A percentile compares a stretch with the other conserved stretches of the same genome.
These are phyloP conservation scores for Andrographis paniculata DNA, from an alignment of 305 asterid genomes.

Conservation along the genomic window DNA sequence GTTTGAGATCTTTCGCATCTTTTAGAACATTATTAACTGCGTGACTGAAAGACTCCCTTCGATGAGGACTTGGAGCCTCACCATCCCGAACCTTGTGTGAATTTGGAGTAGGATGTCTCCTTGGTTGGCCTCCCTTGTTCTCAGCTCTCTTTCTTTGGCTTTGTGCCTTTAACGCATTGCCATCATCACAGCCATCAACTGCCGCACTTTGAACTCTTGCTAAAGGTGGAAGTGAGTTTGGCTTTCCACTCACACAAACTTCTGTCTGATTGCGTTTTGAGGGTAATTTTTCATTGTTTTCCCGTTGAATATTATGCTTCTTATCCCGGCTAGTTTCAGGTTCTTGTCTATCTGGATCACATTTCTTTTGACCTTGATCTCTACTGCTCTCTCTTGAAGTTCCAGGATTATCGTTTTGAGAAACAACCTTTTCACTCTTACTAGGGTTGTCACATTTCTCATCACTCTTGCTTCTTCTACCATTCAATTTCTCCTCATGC, in stretches of 20 bases:
- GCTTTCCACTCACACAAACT: constrained; percentile 42
- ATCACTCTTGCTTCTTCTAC: constrained; percentile 33
- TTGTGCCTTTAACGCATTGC: constrained; percentile 29
- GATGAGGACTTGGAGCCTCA: constrained; percentile 71
- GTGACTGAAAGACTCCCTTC: constrained; percentile 79
- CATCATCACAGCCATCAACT: constrained; percentile 27
- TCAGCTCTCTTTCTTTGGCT: constrained; percentile 35
- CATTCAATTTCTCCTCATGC: constrained; percentile 33
- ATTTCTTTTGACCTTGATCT: constrained; percentile 36
- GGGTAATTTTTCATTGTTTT: constrained; percentile 42
- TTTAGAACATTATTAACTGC: constrained; percentile 74
- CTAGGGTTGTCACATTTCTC: constrained; percentile 38
- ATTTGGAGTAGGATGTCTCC: constrained; percentile 43
- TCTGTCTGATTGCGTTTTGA: constrained; percentile 41
- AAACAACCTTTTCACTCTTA: constrained; percentile 38
- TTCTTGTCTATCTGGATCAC: constrained; percentile 33
- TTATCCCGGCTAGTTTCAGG: constrained; percentile 33
- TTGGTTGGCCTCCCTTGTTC: constrained; percentile 26
- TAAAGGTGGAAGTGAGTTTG: constrained; percentile 64
- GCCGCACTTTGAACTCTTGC: constrained; percentile 51
- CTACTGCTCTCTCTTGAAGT: constrained; percentile 35
- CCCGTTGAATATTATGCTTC: constrained; percentile 34
- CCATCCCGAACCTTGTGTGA: constrained; percentile 47
- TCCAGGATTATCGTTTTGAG: constrained; percentile 52
- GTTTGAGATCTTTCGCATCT: constrained; percentile 94